phyloP scores from a whole-genome alignment of 495 filamentous ascomycete genomes.

The Tuber indicum region DNA sequence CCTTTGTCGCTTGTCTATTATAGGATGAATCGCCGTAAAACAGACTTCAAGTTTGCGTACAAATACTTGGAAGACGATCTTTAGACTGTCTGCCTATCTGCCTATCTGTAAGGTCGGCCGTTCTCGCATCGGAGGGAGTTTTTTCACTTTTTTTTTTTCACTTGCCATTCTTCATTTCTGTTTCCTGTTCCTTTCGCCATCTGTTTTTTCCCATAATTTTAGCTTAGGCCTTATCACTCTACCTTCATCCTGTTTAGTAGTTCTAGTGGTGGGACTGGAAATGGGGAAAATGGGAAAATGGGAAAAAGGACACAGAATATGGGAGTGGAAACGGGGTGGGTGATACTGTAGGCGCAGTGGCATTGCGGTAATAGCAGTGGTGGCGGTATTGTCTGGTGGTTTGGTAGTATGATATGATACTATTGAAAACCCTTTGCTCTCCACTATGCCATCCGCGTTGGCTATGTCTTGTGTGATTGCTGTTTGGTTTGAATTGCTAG shows the following conservation, averaged over 20 bases:
- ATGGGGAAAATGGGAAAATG: not conserved
- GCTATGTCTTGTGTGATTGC: not conserved
- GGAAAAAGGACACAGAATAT: not conserved
- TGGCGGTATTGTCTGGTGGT: not conserved
- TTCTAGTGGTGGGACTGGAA: not conserved
- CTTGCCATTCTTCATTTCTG: constrained; percentile 8
- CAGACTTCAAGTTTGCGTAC: constrained; percentile 97
- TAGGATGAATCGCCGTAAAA: constrained; percentile 99
- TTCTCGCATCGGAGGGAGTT: constrained; percentile 7
- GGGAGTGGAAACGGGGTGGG: not conserved
- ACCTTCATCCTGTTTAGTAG: not conserved
- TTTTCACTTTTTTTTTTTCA: constrained; percentile 8
- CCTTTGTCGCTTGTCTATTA: constrained; percentile 31
- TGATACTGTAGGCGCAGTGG: not conserved
- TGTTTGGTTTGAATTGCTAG: not conserved
- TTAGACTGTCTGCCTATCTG: constrained; percentile 43
- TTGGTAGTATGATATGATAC: not conserved
- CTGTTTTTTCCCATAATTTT: not conserved
- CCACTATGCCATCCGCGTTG: not conserved
- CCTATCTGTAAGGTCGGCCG: not conserved
- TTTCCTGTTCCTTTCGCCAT: constrained; percentile 12
- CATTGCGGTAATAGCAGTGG: not conserved
- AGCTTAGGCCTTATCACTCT: not conserved
- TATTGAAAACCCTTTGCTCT: not conserved
- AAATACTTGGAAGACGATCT: constrained; percentile 93